Percentiles rank a stretch among this genome's conserved stretches.
phyloP scores from a whole-genome alignment of 2,329 filamentous ascomycete genomes.

The Alternaria tenuissima region DNA sequence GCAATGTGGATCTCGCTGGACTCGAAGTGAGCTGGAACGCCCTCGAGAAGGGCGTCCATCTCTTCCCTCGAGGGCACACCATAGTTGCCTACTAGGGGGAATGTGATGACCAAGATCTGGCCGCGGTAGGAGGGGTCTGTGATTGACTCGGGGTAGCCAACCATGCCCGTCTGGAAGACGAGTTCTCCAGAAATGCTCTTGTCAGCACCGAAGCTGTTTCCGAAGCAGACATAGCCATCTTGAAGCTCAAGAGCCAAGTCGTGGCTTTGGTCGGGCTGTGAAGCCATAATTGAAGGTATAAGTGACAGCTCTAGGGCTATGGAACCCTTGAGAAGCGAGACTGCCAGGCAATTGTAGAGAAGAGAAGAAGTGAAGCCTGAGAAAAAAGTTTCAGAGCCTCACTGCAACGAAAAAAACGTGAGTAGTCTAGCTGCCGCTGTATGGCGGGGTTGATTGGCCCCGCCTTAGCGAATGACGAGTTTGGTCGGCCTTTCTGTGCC shows the following conservation, averaged over 20 bases:
- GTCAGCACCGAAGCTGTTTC: constrained; percentile 93
- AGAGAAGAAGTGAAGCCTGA: constrained; percentile 25
- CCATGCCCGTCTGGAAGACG: constrained; percentile 99
- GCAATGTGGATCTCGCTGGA: constrained; percentile 92
- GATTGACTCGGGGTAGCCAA: constrained; percentile 94
- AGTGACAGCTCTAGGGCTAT: constrained; percentile 47
- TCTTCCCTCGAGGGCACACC: constrained; percentile 89
- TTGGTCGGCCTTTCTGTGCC: constrained; percentile 1
- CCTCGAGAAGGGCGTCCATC: constrained; percentile 82
- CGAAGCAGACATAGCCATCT: constrained; percentile 90
- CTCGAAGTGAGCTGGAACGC: constrained; percentile 93
- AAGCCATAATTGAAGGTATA: constrained; percentile 42
- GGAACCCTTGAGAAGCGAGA: constrained; percentile 42
- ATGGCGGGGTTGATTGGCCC: constrained; percentile 24
- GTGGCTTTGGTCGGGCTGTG: constrained; percentile 54
- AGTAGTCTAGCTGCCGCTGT: constrained; percentile 15
- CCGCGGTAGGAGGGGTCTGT: constrained; percentile 88
- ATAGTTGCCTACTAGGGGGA: constrained; percentile 96
- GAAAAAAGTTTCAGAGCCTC: constrained; percentile 25
- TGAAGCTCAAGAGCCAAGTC: constrained; percentile 89
- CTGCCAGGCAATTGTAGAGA: constrained; percentile 42
- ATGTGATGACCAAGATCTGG: constrained; percentile 96
- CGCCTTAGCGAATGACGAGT: constrained; percentile 16
- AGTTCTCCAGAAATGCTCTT: constrained; percentile 96
- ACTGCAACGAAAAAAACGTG: constrained; percentile 15